Percentiles rank a stretch among this genome's conserved stretches.
phyloP scores from a whole-genome alignment of 257 asterid species.

The Oldenlandia corymbosa region DNA sequence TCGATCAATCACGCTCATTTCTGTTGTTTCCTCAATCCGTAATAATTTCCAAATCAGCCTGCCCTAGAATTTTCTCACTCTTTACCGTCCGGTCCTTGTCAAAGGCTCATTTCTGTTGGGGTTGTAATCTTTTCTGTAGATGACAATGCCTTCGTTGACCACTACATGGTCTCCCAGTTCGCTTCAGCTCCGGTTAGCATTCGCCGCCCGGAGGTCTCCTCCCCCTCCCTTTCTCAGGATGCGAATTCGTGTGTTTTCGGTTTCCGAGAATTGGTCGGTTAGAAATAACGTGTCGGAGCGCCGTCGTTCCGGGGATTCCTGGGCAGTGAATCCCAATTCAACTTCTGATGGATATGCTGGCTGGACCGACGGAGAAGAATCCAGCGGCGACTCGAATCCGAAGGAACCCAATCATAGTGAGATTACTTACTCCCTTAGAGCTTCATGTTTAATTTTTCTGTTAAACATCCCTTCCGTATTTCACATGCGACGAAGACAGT shows the following conservation, averaged over 20 bases:
- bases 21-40: not conserved
- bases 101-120: not conserved
- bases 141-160: conserved; percentile 52
- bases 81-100: conserved; percentile 2
- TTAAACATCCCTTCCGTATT: not conserved
- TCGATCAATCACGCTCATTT: not conserved
- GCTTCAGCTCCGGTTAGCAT: conserved; percentile 78
- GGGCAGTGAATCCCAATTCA: conserved; percentile 44
- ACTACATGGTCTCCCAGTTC: conserved; percentile 72
- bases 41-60: too few species aligned
- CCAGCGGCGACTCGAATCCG: conserved; percentile 35
- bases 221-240: conserved; percentile 18
- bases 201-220: conserved; percentile 41
- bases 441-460: not conserved
- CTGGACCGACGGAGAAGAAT: conserved; percentile 52
- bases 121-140: not conserved
- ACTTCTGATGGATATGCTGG: conserved; percentile 60
- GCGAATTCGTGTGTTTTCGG: conserved; percentile 34
- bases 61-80: too few species aligned
- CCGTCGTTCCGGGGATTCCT: conserved; percentile 36
- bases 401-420: conserved; percentile 56
- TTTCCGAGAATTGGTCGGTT: conserved; percentile 35
- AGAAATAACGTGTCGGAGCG: conserved; percentile 39
- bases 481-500: too few species aligned
- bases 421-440: conserved; percentile 15